Base-by-base conservation (phyloP, 2,329 filamentous ascomycete genomes). In the Helminthosporium solani region DNA sequence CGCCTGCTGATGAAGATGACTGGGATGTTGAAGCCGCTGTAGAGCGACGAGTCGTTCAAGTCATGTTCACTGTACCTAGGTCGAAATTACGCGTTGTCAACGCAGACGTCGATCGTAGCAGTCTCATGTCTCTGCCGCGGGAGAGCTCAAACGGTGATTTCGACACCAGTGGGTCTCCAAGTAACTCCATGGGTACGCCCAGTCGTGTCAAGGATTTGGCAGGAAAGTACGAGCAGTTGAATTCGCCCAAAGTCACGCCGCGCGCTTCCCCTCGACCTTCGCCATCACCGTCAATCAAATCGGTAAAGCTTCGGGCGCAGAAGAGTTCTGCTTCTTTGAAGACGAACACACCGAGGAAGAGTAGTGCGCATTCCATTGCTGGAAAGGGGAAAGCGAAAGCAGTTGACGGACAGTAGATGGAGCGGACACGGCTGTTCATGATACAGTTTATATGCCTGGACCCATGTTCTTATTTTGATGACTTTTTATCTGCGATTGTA, bases 41-140 rank as follows among this genome's bases (percentile, higher is more conserved):
- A 1, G 69, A 71, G 40, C 64, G 70, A 18, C 57, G 76, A 4
- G 73, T 77, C 3, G 74, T 78, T n/a, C 76, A 76, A 44, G 72
- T 79, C 64, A 94, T 95, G 82, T 97, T 96, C 70, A 96, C 92
- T 0, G 90, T 96, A 49, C 92, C 94, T 2, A 90, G 86, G 67
- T 87, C 92, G 69, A 83, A 84, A 57, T 72, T 97, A 52, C 76
- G 92, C 20, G 90, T 97, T n/a, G 92, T 96, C 16, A 97, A 97
- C 14, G 67, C 67, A 2, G 67, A 70, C 44, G 44, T 63, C 0
- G 66, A 70, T 27, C 52, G 60, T 1, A 56, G 46, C 15, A 64
- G 60, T 16, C 42, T 70, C 2, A 39, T 68, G 9, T 64, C 55
- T 18, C 31, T 66, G 4, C 54, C 57, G n/a, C 34, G 52, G 7